Conservation (phyloP, 2,329 filamentous ascomycete species). For the Paraphoma sp. region DNA sequence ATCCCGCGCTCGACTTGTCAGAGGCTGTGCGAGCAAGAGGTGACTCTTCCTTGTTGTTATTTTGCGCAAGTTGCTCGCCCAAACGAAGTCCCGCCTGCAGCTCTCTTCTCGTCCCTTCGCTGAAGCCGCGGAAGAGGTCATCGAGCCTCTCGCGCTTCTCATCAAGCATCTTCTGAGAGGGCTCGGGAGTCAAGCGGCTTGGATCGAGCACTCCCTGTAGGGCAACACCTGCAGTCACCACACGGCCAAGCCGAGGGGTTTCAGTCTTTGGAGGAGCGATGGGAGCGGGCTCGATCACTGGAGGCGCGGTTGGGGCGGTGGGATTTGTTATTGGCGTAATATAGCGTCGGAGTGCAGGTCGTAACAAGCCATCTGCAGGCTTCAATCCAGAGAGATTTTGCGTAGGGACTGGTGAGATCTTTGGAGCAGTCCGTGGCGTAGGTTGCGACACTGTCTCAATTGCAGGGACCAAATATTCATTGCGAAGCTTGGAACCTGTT, state of each 20-base stretch:
- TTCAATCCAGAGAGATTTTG: constrained; percentile 6
- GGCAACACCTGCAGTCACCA: constrained; percentile 47
- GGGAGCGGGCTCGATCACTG: constrained; percentile 30
- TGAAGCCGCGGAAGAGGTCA: constrained; percentile 49
- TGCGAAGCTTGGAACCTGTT: constrained; percentile 17
- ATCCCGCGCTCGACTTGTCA: constrained; percentile 16
- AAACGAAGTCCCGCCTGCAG: constrained; percentile 47
- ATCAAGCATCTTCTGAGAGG: constrained; percentile 26
- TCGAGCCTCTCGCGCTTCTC: constrained; percentile 38
- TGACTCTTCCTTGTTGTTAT: constrained; percentile 18
- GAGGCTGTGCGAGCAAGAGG: constrained; percentile 24
- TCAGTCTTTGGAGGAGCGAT: constrained; percentile 27
- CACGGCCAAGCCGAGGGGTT: constrained; percentile 42
- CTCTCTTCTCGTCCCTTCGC: constrained; percentile 46
- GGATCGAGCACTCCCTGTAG: constrained; percentile 47
- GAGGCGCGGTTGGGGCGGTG: constrained; percentile 39
- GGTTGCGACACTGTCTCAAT: neutral
- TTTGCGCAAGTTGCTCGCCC: constrained; percentile 46
- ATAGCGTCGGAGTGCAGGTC: constrained; percentile 24
- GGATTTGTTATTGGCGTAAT: constrained; percentile 37
- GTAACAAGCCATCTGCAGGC: constrained; percentile 13
- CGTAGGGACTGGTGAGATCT: constrained; percentile 13
- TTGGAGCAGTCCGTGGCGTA: neutral
- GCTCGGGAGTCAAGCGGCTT: constrained; percentile 33
- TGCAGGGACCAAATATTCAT: constrained; percentile 18